phyloP scores from a whole-genome alignment of 768 basidiomycete genomes.

The Agrocybe chaxingu region DNA sequence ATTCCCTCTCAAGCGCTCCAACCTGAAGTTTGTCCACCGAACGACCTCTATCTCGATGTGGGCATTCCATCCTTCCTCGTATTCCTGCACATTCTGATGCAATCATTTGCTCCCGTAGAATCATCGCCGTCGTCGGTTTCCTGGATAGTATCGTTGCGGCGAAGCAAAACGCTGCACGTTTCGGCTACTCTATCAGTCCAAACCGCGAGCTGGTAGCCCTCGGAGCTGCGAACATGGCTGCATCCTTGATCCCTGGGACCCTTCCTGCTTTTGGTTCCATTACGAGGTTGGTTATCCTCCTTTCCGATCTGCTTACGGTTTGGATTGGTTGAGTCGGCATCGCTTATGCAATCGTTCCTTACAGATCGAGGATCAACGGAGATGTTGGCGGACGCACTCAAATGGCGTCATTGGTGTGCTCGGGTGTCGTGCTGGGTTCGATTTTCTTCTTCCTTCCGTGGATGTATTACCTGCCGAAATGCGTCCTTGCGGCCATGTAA shows the following conservation, averaged over 20 bases:
- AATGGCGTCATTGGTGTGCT: slow-evolving; percentile 81
- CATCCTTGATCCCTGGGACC: slow-evolving; percentile 82
- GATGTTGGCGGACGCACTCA: slow-evolving; percentile 88
- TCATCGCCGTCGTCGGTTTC: slow-evolving; percentile 85
- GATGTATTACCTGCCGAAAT: slow-evolving; percentile 86
- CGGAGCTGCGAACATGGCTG: slow-evolving; percentile 77
- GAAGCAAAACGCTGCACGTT: slow-evolving; percentile 85
- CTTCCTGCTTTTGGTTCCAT: slow-evolving; percentile 93
- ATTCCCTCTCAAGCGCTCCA: slow-evolving; percentile 63
- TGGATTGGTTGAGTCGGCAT: too few relatives aligned
- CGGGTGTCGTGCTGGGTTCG: slow-evolving; percentile 69
- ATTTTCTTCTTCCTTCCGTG: slow-evolving; percentile 89
- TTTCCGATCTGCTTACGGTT: neutral
- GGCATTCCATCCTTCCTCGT: slow-evolving; percentile 9
- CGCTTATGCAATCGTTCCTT: neutral
- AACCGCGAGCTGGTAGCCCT: slow-evolving; percentile 96
- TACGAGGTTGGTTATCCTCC: slow-evolving; percentile 55
- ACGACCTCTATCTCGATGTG: slow-evolving; percentile 87
- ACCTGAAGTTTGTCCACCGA: slow-evolving; percentile 61
- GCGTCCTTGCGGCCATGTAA: slow-evolving; percentile 84
- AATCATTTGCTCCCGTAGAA: slow-evolving; percentile 29
- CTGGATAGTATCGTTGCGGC: slow-evolving; percentile 94
- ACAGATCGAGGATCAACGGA: slow-evolving; percentile 84
- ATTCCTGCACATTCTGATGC: too few relatives aligned
- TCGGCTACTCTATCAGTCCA: slow-evolving; percentile 84